Evolutionary conservation across 345 rosid genomes (phyloP), one percentile per base, ranked within the genome.

Genomic region (Microthlaspi erraticum): DNA sequence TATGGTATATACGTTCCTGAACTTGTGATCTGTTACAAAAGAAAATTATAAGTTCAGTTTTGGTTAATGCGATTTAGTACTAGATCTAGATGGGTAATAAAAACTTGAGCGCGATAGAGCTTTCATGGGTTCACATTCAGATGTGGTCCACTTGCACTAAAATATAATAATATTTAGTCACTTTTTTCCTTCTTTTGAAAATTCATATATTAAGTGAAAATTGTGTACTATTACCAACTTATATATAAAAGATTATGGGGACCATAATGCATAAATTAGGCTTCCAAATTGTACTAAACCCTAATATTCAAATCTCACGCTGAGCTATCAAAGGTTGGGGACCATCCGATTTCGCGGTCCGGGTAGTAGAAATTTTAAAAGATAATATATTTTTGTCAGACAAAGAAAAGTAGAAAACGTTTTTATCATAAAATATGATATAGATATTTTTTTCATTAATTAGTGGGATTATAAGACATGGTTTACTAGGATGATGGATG

Each of bases 241-340:
- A 12, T 60, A 43, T 34, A 75, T 53, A 49, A 51, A 53, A 61
- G 13, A 60, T 36, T 41, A 68, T 75, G 69, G 78, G 73, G 78
- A 75, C 78, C 74, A 68, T 74, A 39, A 53, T 60, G 64, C 74
- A 68, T 75, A 68, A 68, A 67, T 60, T 61, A 68, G 42, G 78
- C 51, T 53, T 52, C 77, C 64, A 53, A 67, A 74, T 68, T 68
- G 78, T 74, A 74, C 74, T 75, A 74, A 66, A 68, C 64, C 70
- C 74, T 75, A 43, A 61, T 75, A 68, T 75, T 67, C 44, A 75
- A 75, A 51, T 75, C 69, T 75, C 78, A 75, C 78, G 78, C 74
- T 75, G 58, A 52, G 67, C 62, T 42, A 7, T 50, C 41, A 50
- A 26, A 50, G 56, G 18, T 75, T 60, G 69, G 78, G 78, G 78